Base-by-base conservation (phyloP, 2,329 filamentous ascomycete species). In the Colletotrichum agaves region DNA sequence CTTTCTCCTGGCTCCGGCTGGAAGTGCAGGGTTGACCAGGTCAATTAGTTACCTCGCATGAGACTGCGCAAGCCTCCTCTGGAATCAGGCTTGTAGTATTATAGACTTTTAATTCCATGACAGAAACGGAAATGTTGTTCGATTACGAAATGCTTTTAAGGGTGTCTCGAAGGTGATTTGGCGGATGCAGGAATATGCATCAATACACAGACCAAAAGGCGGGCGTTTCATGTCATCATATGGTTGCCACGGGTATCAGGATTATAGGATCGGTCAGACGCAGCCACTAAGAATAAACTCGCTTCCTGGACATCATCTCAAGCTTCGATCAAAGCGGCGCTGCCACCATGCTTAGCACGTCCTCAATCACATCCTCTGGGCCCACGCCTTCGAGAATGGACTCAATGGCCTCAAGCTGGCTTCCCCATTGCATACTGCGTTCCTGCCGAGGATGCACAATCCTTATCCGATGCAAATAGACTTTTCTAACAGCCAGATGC, bases 401-500 rank as follows among this genome's bases (percentile, higher is more conserved):
- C 70, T 87, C 84, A 1, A 98, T 88, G 4, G 92, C 91, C 33
- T 86, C 84, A 0, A 91, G 72, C 60, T 91, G 89, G 77, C 95
- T 98, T 0, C 96, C 96, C 89, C 97, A 99, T 77, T 97, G 93
- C 82, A 97, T 86, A 76, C 94, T 98, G 53, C 94, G 86, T 80
- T 98, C 96, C 64, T 89, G 88, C 69, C 88, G 86, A 1, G 93
- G 86, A 1, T 81, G 79, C 0, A 91, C 88, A 62, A 98, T 86
- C 13, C 87, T 79, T 35, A 99, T 89, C 8, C 94, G 90, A 80
- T 99, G 96, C 17, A 91, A 85, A 75, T 97, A 99, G 23, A 97
- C 87, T 80, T 98, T 98, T 69, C 88, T 88, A 2, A 91, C 90
- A 5, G 96, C 96, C 50, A 99, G 83, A 7, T 86, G 88, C 19